Base-by-base conservation (phyloP, 257 asterid genomes). In the Ilex aquifolium region DNA sequence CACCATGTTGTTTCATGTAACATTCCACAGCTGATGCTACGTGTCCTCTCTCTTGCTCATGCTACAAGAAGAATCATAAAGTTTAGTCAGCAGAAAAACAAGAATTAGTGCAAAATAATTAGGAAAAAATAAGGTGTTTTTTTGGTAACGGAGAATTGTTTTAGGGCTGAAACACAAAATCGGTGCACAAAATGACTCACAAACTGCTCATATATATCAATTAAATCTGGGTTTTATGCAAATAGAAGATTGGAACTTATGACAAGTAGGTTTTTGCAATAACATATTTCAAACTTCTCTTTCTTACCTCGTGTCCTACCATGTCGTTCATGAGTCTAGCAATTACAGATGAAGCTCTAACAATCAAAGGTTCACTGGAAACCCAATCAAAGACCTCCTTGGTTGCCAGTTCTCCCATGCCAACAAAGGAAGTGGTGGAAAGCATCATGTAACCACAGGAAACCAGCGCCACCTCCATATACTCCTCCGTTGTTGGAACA, bases 301-400 rank as follows among this genome's bases (percentile, higher is more conserved):
- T 21, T 21, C 42, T 36, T 53, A 75, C 81, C 81, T 69, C 72
- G 11, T 66, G 58, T 16, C 67, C 67, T 0, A 32, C 75, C 32
- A 65, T 76, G 32, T 74, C 81, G 49, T 80, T 76, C 56, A 48
- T 59, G 54, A 80, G 44, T 65, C 86, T 71, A 5, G 46, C 29
- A 60, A 77, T 71, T 13, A 58, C 6, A 10, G 71, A 17, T 1
- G 79, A 27, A 30, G 81, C 68, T 1, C 56, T 46, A 7, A 74
- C 63, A 5, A 71, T 59, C 2, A 44, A n/a, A 0, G 86, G 81
- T 10, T 69, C 68, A 11, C n/a, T 53, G 0, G 73, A 40, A 10
- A 64, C 60, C 83, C 86, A 77, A 8, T 72, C 69, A 32, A 77
- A 70, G 14, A 31, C 73, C 5, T 66, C 69, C 32, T 52, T 59